Conservation (phyloP, 371 early-diverging fungal species). For the Blastocladiella emersonii region DNA sequence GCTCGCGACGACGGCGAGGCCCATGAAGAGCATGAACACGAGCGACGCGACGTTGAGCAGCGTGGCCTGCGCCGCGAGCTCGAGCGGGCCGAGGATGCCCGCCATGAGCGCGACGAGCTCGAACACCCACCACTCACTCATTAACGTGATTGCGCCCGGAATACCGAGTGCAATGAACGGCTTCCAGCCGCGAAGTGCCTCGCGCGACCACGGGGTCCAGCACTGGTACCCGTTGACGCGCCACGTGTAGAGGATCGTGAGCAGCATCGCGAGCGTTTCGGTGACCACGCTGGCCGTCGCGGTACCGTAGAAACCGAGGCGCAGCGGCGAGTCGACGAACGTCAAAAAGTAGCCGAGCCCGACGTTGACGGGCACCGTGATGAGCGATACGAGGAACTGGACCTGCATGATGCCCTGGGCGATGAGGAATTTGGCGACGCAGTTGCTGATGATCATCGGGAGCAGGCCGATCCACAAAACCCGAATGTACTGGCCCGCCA, state of each 20-base stretch:
- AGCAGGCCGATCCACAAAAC: constrained; percentile 53
- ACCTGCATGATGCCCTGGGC: constrained; percentile 80
- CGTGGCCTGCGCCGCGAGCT: constrained; percentile 75
- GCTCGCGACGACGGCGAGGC: constrained; percentile 51
- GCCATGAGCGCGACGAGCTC: constrained; percentile 61
- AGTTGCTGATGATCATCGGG: constrained; percentile 61
- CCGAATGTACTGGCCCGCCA: constrained; percentile 46
- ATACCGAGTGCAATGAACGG: constrained; percentile 54
- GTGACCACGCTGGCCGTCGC: constrained; percentile 63
- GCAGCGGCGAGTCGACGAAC: constrained; percentile 36
- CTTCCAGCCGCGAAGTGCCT: constrained; percentile 44
- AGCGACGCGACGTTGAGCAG: constrained; percentile 53
- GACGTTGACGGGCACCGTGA: constrained; percentile 59
- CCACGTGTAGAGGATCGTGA: constrained; percentile 44
- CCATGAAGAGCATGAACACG: constrained; percentile 44
- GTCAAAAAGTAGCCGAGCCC: constrained; percentile 57
- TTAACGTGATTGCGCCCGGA: constrained; percentile 52
- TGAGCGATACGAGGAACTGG: constrained; percentile 47
- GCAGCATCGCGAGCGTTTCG: constrained; percentile 48
- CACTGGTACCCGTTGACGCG: constrained; percentile 49
- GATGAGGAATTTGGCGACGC: constrained; percentile 63
- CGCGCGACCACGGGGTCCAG: constrained; percentile 77
- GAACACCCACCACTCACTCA: constrained; percentile 57
- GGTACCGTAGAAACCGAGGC: constrained; percentile 68
- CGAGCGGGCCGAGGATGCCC: constrained; percentile 53